Evolutionary conservation across 257 asterid species (phyloP), one percentile per base, ranked within the genome.

Genomic region (Rauvolfia tetraphylla): DNA sequence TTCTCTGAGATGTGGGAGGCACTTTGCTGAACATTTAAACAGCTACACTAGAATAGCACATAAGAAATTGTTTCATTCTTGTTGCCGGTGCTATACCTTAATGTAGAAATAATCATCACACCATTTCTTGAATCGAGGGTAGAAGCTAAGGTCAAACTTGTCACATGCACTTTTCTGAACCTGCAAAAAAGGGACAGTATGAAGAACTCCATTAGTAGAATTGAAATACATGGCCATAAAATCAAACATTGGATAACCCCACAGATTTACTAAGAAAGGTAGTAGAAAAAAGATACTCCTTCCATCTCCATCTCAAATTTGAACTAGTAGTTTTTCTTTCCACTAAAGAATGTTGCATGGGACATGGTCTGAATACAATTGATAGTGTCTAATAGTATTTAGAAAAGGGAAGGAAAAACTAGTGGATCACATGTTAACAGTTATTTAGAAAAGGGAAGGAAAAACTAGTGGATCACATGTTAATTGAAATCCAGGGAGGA

Each of bases 51-150:
- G 18, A 38, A 9, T 12, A 62, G 46, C 17, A n/a, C 27, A 29
- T 6, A 42, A 59, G 36, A 23, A 39, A 68, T 46, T 46, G n/a
- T 34, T 53, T 17, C 59, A 36, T 29, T 1, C 1, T 31, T 46
- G 31, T 41, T 59, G 5, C 39, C 75, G n/a, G n/a, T n/a, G 68
- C 29, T 75, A 34, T 79, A 95, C 99, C 98, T 91, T 91, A 78
- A 95, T 91, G 74, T 84, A 91, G 89, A 95, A 95, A 85, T 95
- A 95, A 88, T 95, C 97, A 84, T 95, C 99, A 82, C 99, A 95
- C 97, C 97, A 95, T 80, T 95, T 95, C 92, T 95, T 95, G 95
- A 95, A 95, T 59, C 83, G 89, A 73, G 99, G 99, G 81, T 95
- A 92, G 92, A 95, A 95, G 77, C 90, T 93, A 48, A 79, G 74